Conservation (phyloP, 2,329 filamentous ascomycete genomes). For the Ceratocystiopsis brevicomis region DNA sequence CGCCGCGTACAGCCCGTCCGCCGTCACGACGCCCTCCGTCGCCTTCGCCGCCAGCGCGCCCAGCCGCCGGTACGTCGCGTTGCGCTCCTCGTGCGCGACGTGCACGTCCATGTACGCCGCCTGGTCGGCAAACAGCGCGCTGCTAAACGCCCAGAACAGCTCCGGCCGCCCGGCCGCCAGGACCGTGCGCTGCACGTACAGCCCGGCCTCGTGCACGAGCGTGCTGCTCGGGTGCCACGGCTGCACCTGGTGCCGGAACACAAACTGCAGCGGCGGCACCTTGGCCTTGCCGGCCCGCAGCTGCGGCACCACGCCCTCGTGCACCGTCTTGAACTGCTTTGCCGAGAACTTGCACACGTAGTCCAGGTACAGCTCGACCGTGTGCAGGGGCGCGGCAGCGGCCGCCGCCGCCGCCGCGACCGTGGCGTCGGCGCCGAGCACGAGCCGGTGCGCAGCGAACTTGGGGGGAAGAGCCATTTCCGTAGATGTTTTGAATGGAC, state of each 20-base stretch:
- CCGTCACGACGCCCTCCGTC: slow-evolving; percentile 55
- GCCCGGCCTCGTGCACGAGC: slow-evolving; percentile 62
- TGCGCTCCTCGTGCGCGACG: slow-evolving; percentile 68
- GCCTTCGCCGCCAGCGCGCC: slow-evolving; percentile 47
- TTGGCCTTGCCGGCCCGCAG: slow-evolving; percentile 42
- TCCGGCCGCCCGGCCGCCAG: slow-evolving; percentile 22
- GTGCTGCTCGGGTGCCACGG: slow-evolving; percentile 86
- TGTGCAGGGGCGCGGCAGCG: slow-evolving; percentile 38
- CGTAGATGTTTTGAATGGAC: too few relatives aligned
- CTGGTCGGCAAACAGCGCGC: slow-evolving; percentile 46
- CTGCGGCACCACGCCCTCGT: slow-evolving; percentile 42
- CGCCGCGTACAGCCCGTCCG: slow-evolving; percentile 47
- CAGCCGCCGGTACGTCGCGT: slow-evolving; percentile 64
- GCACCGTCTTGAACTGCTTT: slow-evolving; percentile 58
- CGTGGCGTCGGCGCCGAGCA: slow-evolving; percentile 22
- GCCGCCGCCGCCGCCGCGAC: slow-evolving; percentile 20
- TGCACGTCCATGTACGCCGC: slow-evolving; percentile 66
- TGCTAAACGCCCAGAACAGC: slow-evolving; percentile 66
- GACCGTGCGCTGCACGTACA: slow-evolving; percentile 55
- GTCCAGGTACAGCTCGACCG: slow-evolving; percentile 56
- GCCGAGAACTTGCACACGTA: slow-evolving; percentile 68
- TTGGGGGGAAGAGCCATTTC: slow-evolving; percentile 62
- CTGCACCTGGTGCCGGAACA: slow-evolving; percentile 85
- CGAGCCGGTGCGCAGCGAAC: slow-evolving; percentile 53
- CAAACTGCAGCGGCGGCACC: slow-evolving; percentile 40